Evolutionary conservation across 352 stramenopile genomes (phyloP).

Genomic region (Thraustochytrium striatum): DNA sequence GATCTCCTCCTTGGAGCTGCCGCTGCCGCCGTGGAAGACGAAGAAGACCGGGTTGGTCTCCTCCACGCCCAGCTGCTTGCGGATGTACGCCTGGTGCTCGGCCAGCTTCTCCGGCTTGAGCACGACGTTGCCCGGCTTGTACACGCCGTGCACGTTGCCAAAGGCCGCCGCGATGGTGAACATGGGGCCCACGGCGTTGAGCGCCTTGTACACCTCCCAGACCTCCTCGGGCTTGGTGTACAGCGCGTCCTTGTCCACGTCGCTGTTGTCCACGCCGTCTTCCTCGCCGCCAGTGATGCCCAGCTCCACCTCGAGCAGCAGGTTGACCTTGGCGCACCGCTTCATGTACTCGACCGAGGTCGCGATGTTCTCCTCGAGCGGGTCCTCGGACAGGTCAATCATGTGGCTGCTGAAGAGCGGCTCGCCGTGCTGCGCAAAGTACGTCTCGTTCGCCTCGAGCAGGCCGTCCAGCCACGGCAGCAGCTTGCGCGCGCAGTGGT

Average conservation of each 20-base stretch:
- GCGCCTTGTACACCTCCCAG: slow-evolving; percentile 88
- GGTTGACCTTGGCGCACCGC: slow-evolving; percentile 89
- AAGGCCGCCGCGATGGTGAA: slow-evolving; percentile 95
- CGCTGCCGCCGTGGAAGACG: slow-evolving; percentile 97
- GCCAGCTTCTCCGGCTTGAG: slow-evolving; percentile 93
- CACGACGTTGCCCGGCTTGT: slow-evolving; percentile 97
- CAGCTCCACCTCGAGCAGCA: slow-evolving; percentile 97
- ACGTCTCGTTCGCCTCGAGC: slow-evolving; percentile 87
- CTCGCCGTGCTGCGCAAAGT: slow-evolving; percentile 87
- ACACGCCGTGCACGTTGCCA: slow-evolving; percentile 96
- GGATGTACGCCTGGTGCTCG: slow-evolving; percentile 81
- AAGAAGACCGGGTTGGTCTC: slow-evolving; percentile 94
- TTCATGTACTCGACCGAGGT: slow-evolving; percentile 96
- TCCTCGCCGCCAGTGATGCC: slow-evolving; percentile 96
- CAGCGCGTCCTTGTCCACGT: slow-evolving; percentile 86
- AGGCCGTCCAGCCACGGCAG: slow-evolving; percentile 97
- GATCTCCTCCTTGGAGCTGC: slow-evolving; percentile 92
- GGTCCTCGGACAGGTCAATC: slow-evolving; percentile 96
- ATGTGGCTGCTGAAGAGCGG: slow-evolving; percentile 97
- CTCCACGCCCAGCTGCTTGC: slow-evolving; percentile 64
- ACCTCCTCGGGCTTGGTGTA: slow-evolving; percentile 92
- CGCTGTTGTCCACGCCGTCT: slow-evolving; percentile 95
- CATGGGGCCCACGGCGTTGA: slow-evolving; percentile 77
- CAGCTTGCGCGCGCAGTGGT: slow-evolving; percentile 97
- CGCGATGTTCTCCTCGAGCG: slow-evolving; percentile 94